phyloP scores from a whole-genome alignment of 1,284 basidiomycete species.

The Caloboletus firmus region DNA sequence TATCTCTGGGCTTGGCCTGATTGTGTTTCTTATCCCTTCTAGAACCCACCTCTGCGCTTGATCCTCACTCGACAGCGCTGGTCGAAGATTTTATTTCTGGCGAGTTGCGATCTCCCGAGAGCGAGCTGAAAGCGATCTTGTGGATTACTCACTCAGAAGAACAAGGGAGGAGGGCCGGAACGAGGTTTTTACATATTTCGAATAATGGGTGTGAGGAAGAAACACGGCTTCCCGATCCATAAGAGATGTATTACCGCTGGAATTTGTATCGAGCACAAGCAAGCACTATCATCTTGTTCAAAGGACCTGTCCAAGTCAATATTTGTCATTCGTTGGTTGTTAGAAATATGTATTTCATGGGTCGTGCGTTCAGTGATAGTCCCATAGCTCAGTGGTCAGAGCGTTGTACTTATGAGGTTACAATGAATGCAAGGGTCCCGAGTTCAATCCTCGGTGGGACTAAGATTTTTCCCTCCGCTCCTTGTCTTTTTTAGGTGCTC shows the following conservation, averaged over 20 bases:
- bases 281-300: neutral
- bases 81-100: conserved; percentile 65
- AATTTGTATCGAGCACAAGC: neutral
- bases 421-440: conserved; percentile 40
- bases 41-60: conserved; percentile 89
- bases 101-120: conserved; percentile 49
- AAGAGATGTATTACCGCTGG: neutral
- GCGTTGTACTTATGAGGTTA: conserved; percentile 42
- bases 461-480: conserved; percentile 23
- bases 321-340: conserved; percentile 7
- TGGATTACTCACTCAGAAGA: conserved; percentile 89
- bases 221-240: conserved; percentile 24
- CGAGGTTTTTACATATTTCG: conserved; percentile 59
- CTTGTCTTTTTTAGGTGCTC: neutral
- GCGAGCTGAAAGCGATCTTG: conserved; percentile 67
- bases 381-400: conserved; percentile 42
- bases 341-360: neutral
- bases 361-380: conserved; percentile 18
- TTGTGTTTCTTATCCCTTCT: conserved; percentile 2
- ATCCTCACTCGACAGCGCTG: conserved; percentile 59
- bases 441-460: conserved; percentile 42
- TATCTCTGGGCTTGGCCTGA: neutral
- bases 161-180: conserved; percentile 74
- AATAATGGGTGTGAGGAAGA: conserved; percentile 51
- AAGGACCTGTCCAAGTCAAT: neutral